Evolutionary conservation across 2,329 filamentous ascomycete genomes (phyloP).

Genomic region (Botryosphaeria dothidea): DNA sequence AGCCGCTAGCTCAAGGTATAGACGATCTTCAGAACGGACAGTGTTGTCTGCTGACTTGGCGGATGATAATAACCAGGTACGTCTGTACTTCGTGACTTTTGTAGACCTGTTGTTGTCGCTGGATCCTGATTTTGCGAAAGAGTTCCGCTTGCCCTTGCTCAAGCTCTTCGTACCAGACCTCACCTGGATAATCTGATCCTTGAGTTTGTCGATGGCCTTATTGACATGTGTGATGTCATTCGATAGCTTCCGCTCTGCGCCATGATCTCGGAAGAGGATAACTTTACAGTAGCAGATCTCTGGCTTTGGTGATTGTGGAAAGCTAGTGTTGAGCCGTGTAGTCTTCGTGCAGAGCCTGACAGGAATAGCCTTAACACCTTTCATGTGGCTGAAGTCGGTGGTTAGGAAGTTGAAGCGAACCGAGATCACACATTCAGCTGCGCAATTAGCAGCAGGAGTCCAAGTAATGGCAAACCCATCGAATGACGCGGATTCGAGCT

Average conservation of each 20-base stretch:
- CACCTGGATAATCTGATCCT: conserved; percentile 84
- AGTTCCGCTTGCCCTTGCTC: conserved; percentile 60
- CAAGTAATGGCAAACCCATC: conserved; percentile 92
- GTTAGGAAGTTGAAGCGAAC: conserved; percentile 98
- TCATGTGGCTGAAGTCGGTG: conserved; percentile 98
- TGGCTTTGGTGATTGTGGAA: too few relatives aligned
- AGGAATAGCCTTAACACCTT: conserved; percentile 96
- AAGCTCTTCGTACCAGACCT: conserved; percentile 61
- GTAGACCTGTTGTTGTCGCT: conserved; percentile 65
- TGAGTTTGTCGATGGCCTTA: conserved; percentile 94
- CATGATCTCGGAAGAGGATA: conserved; percentile 94
- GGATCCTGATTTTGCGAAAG: conserved; percentile 46
- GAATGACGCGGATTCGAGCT: conserved; percentile 69
- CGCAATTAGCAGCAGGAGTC: conserved; percentile 68
- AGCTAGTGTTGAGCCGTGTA: too few relatives aligned
- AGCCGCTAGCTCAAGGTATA: conserved; percentile 75
- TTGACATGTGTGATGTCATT: conserved; percentile 95
- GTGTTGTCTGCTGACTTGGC: conserved; percentile 46
- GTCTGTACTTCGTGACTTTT: conserved; percentile 88
- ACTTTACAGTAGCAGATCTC: conserved; percentile 96
- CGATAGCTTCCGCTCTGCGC: conserved; percentile 89
- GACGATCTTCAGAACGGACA: conserved; percentile 63
- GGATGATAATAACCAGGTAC: conserved; percentile 94
- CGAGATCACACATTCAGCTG: conserved; percentile 77
- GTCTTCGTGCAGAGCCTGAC: conserved; percentile 93